A percentile compares a stretch with the other conserved stretches of the same genome.
Evolutionary conservation across 768 basidiomycete genomes (phyloP).

Genomic region (Kwoniella sp.): DNA sequence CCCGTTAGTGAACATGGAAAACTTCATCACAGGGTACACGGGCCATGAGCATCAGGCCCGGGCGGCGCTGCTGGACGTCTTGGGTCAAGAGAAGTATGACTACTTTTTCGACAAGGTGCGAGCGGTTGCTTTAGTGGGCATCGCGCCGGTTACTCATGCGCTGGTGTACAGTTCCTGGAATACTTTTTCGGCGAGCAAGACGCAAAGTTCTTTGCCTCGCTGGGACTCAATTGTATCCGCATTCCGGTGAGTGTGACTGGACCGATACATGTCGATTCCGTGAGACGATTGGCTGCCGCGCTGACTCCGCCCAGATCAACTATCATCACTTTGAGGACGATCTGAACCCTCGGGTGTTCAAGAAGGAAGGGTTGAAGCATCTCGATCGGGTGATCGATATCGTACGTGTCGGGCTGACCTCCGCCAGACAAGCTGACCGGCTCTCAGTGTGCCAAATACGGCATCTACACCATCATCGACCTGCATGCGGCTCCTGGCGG

Average conservation of each 20-base stretch:
- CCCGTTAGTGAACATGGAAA: conserved; percentile 58
- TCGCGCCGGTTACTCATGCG: not conserved
- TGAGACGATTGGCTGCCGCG: not conserved
- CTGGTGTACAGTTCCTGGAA: conserved; percentile 71
- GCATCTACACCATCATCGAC: conserved; percentile 73
- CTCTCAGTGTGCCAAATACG: conserved; percentile 64
- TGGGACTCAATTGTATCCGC: conserved; percentile 75
- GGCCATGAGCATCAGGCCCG: conserved; percentile 73
- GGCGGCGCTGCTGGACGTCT: conserved; percentile 61
- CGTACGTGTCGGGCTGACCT: conserved; percentile 20
- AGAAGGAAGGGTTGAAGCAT: conserved; percentile 70
- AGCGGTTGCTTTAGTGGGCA: conserved; percentile 4
- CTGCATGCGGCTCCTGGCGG: conserved; percentile 60
- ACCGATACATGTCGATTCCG: not conserved
- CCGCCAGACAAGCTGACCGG: conserved; percentile 65
- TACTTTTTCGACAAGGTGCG: conserved; percentile 81
- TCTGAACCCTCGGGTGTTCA: conserved; percentile 72
- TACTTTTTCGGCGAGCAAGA: conserved; percentile 77
- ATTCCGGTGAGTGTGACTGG: conserved; percentile 18
- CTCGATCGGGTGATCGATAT: conserved; percentile 74
- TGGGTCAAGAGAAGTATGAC: conserved; percentile 63
- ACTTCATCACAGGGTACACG: conserved; percentile 62
- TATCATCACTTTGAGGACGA: conserved; percentile 57
- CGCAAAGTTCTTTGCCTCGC: conserved; percentile 69
- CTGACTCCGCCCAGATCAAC: conserved; percentile 44